Base-by-base conservation (phyloP, 345 rosid species). In the Eucalyptus marginata region DNA sequence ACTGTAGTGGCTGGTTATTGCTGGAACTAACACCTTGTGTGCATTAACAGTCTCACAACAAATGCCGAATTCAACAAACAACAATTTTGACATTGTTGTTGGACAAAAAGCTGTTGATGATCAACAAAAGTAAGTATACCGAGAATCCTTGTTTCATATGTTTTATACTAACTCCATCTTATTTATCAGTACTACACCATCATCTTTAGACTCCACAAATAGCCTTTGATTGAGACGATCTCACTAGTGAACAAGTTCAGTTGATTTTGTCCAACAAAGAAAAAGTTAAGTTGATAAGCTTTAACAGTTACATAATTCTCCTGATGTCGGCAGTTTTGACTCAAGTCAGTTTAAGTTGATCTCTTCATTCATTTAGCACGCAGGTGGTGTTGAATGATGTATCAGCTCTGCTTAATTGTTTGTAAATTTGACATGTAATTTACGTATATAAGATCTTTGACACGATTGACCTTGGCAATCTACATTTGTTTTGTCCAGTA, bases 371-470 rank as follows among this genome's bases (percentile, higher is more conserved):
- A 40, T 76, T 76, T 76, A 11, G 76, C 51, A 56, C 86, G 49
- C 86, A 52, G 81, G 44, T 51, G 51, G 44, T 47, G 20, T 27
- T 46, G 29, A 85, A 51, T 86, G 86, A 56, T 88, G 8, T 51
- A 47, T 80, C 40, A 71, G 90, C 87, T 90, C 88, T 91, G 88
- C 89, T 89, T 89, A 62, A 87, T 89, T 44, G 29, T 90, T 79
- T 86, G 62, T 86, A 93, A 90, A 92, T 88, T 87, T 89, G 40
- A 89, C 89, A 68, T 86, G 89, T 51, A 89, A 10, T 91, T 76
- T 86, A 17, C 86, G 47, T 81, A 86, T 17, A 87, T 89, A 81
- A 88, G 83, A 90, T 87, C 91, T 71, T 90, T 90, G 52, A 40
- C 89, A 50, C 52, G 88, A 40, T 90, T 86, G 89, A 51, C 27